phyloP scores from a whole-genome alignment of 2,329 filamentous ascomycete species.

The Neoascochyta sp. region DNA sequence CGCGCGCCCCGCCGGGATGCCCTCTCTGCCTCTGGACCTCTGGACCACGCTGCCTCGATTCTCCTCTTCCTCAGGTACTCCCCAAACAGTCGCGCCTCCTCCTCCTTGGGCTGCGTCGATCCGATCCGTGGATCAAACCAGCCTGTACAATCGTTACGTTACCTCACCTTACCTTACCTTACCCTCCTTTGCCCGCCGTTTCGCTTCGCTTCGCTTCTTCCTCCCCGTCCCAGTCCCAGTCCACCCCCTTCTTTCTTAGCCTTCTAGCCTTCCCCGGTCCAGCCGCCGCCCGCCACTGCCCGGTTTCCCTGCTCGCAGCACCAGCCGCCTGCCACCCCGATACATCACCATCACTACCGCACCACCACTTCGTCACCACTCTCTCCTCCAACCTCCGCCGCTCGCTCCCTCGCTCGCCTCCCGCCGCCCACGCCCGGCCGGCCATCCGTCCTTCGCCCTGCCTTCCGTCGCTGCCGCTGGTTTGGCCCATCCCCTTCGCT shows the following conservation, averaged over 20 bases:
- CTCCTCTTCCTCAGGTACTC: slow-evolving; percentile 25
- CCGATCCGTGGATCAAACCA: slow-evolving; percentile 28
- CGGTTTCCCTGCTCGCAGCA: slow-evolving; percentile 30
- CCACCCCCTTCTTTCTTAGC: slow-evolving; percentile 14
- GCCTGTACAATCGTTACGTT: slow-evolving; percentile 31
- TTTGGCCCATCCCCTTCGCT: slow-evolving; percentile 25
- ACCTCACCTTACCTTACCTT: too few relatives aligned
- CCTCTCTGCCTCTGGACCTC: too few relatives aligned
- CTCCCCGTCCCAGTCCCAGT: too few relatives aligned
- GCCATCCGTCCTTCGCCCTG: slow-evolving; percentile 7
- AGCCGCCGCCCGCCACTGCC: slow-evolving; percentile 27
- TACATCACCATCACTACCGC: slow-evolving; percentile 16
- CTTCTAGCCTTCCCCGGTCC: slow-evolving; percentile 21
- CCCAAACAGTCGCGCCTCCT: slow-evolving; percentile 13
- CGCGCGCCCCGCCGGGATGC: slow-evolving; percentile 18
- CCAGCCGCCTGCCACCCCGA: slow-evolving; percentile 17
- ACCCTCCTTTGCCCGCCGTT: too few relatives aligned
- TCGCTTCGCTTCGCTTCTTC: too few relatives aligned
- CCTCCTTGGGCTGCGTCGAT: slow-evolving; percentile 16
- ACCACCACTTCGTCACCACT: slow-evolving; percentile 14
- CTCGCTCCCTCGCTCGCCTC: slow-evolving; percentile 17
- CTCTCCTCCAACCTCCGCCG: slow-evolving; percentile 17
- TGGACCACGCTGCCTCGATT: slow-evolving; percentile 14
- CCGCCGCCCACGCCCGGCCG: slow-evolving; percentile 3
- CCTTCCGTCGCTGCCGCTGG: slow-evolving; percentile 29